Percentiles rank a stretch among this genome's conserved stretches.
Conservation (phyloP, 2,329 filamentous ascomycete genomes). For the Fusarium heterosporum region DNA sequence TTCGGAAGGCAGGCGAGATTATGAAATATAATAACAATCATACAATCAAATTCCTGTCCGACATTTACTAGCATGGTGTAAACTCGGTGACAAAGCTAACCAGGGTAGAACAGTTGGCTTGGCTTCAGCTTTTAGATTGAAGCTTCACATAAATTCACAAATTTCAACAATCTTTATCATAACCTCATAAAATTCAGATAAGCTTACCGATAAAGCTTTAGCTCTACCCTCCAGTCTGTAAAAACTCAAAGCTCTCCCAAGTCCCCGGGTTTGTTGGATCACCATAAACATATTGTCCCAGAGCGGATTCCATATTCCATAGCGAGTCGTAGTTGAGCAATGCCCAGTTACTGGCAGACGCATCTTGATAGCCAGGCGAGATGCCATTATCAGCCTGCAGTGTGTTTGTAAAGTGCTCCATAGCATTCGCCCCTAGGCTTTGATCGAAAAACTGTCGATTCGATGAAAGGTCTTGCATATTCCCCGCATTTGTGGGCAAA, state of each 20-base stretch:
- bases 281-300: conserved; percentile 30
- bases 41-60: too few species aligned
- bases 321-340: conserved; percentile 23
- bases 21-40: too few species aligned
- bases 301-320: conserved; percentile 32
- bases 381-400: background rate
- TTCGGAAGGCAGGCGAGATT: too few species aligned
- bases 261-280: conserved; percentile 5
- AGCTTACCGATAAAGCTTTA: too few species aligned
- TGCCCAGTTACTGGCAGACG: conserved; percentile 12
- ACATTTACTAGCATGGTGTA: too few species aligned
- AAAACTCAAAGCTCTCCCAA: conserved; percentile 20
- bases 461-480: background rate
- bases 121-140: too few species aligned
- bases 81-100: too few species aligned
- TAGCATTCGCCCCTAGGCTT: fast-evolving
- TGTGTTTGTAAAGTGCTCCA: background rate
- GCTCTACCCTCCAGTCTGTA: too few species aligned
- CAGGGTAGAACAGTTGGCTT: too few species aligned
- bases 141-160: too few species aligned
- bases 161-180: too few species aligned
- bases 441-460: conserved; percentile 8
- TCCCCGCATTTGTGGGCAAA: background rate
- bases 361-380: background rate
- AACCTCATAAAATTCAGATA: too few species aligned